Percentiles rank a stretch among this genome's conserved stretches.
phyloP scores from a whole-genome alignment of 495 filamentous ascomycete genomes.

The Penicillium pulvis region DNA sequence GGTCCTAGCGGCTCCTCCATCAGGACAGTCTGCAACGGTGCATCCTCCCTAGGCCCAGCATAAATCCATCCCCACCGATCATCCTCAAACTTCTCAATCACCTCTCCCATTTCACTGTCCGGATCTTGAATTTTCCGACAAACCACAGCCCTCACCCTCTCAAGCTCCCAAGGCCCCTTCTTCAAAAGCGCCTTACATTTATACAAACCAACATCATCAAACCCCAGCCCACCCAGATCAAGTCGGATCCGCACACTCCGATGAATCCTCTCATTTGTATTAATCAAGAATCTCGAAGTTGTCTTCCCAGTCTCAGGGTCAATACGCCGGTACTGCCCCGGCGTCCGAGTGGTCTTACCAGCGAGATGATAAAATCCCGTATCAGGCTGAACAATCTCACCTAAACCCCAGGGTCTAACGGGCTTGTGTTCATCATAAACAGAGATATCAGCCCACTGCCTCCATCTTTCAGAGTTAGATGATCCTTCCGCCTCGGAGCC shows the following conservation, averaged over 20 bases:
- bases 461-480: slow-evolving; percentile 18
- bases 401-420: slow-evolving; percentile 60
- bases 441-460: slow-evolving; percentile 45
- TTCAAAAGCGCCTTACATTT: slow-evolving; percentile 49
- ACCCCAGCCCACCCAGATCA: slow-evolving; percentile 55
- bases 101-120: slow-evolving; percentile 11
- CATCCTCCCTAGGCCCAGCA: slow-evolving; percentile 38
- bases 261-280: slow-evolving; percentile 69
- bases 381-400: slow-evolving; percentile 51
- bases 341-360: slow-evolving; percentile 55
- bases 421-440: slow-evolving; percentile 52
- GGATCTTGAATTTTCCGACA: slow-evolving; percentile 5
- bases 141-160: slow-evolving; percentile 11
- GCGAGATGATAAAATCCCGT: slow-evolving; percentile 52
- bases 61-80: slow-evolving; percentile 56
- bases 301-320: slow-evolving; percentile 49
- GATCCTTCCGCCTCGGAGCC: slow-evolving; percentile 8
- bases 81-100: slow-evolving; percentile 28
- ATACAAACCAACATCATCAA: slow-evolving; percentile 57
- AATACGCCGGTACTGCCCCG: slow-evolving; percentile 58
- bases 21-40: slow-evolving; percentile 37
- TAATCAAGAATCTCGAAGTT: slow-evolving; percentile 46
- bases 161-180: slow-evolving; percentile 38
- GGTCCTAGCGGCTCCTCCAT: slow-evolving; percentile 54
- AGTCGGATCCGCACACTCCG: slow-evolving; percentile 59